phyloP scores from a whole-genome alignment of 2,329 filamentous ascomycete species.

The Paecilomyces variotii region DNA sequence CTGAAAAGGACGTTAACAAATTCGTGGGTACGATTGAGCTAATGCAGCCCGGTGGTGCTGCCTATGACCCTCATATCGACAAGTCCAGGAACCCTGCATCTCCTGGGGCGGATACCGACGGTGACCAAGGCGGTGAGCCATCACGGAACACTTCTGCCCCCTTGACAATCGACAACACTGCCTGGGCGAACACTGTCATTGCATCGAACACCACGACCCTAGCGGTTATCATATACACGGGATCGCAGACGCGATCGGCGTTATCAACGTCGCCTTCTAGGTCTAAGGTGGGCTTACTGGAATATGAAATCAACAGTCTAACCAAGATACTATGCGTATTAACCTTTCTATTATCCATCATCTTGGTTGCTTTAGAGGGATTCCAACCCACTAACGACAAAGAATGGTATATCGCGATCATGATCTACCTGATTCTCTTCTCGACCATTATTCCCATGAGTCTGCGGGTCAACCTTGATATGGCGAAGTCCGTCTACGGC shows the following conservation, averaged over 20 bases:
- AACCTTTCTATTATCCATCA: constrained; percentile 75
- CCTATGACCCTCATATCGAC: constrained; percentile 38
- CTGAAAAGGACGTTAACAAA: constrained; percentile 88
- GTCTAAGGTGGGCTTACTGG: constrained; percentile 87
- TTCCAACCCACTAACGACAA: constrained; percentile 52
- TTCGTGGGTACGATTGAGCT: constrained; percentile 87
- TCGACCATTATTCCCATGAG: constrained; percentile 99
- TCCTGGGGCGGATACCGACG: constrained; percentile 2
- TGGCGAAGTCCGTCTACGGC: constrained; percentile 95
- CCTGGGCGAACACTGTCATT: constrained; percentile 96
- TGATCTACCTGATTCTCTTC: constrained; percentile 96
- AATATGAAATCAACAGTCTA: constrained; percentile 93
- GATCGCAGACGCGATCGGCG: constrained; percentile 85
- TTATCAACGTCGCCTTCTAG: constrained; percentile 85
- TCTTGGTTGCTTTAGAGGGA: constrained; percentile 80
- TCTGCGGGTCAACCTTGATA: constrained; percentile 88
- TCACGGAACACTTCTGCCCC: constrained; percentile 52
- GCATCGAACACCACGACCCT: constrained; percentile 85
- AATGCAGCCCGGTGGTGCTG: constrained; percentile 44
- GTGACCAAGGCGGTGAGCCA: constrained; percentile 12
- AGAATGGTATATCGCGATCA: constrained; percentile 89
- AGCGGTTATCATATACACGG: constrained; percentile 89
- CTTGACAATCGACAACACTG: constrained; percentile 90
- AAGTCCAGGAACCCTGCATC: constrained; percentile 15
- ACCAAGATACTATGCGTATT: constrained; percentile 92